phyloP scores from a whole-genome alignment of 2,329 filamentous ascomycete species.

The Penicillium sp. region DNA sequence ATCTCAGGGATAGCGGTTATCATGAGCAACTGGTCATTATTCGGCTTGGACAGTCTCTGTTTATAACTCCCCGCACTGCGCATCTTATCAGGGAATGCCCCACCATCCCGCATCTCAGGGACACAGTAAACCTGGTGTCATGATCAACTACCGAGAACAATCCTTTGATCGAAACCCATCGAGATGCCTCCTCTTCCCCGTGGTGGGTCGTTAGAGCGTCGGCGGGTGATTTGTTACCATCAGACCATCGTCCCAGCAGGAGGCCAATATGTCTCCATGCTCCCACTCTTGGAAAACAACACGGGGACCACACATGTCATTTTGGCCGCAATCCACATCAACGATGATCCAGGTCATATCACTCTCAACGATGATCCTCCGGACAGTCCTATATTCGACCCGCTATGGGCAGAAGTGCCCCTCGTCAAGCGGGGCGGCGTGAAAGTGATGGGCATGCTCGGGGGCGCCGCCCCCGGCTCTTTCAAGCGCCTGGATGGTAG shows the following conservation, averaged over 20 bases:
- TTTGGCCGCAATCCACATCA: conserved; percentile 79
- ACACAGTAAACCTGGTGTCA: too few relatives aligned
- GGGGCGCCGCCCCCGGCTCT: conserved; percentile 72
- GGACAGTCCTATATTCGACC: conserved; percentile 58
- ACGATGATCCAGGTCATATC: conserved; percentile 59
- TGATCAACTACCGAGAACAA: neutral
- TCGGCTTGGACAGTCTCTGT: too few relatives aligned
- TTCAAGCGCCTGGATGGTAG: conserved; percentile 58
- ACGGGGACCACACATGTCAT: conserved; percentile 74
- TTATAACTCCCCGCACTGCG: too few relatives aligned
- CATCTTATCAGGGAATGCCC: too few relatives aligned
- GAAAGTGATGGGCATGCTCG: conserved; percentile 79
- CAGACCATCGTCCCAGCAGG: conserved; percentile 57
- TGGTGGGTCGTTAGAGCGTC: conserved; percentile 21
- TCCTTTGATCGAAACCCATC: neutral
- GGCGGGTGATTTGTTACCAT: conserved; percentile 50
- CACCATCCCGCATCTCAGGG: too few relatives aligned
- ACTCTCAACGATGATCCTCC: conserved; percentile 77
- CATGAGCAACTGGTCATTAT: too few relatives aligned
- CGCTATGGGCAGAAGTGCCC: conserved; percentile 72
- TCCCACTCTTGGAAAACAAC: conserved; percentile 55
- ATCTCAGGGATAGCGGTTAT: too few relatives aligned
- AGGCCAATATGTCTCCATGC: conserved; percentile 53
- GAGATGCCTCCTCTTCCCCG: conserved; percentile 38
- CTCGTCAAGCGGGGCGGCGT: conserved; percentile 67